Evolutionary conservation across 1,139 yeast species (phyloP).

Genomic region (Saccharomycopsis hybrid): DNA sequence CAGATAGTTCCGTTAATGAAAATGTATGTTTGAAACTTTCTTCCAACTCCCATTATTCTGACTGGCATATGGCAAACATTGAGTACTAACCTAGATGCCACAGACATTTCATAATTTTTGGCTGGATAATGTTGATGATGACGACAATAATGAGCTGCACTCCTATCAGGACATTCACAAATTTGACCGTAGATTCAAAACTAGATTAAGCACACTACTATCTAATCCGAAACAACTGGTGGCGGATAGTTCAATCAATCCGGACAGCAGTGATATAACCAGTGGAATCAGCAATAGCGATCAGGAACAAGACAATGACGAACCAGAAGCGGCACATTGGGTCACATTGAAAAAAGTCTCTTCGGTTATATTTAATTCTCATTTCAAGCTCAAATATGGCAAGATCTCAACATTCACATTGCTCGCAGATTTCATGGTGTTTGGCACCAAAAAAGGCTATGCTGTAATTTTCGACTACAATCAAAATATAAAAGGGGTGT

Average conservation of each 20-base stretch:
- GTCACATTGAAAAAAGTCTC: slow-evolving; percentile 37
- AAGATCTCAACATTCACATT: slow-evolving; percentile 37
- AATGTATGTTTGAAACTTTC: too few species aligned
- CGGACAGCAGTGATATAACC: background rate
- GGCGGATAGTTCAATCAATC: background rate
- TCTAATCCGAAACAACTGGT: background rate
- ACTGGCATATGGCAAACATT: too few species aligned
- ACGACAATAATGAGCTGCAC: too few species aligned
- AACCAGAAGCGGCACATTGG: slow-evolving; percentile 32
- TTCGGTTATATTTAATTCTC: slow-evolving; percentile 33
- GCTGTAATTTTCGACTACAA: slow-evolving; percentile 58
- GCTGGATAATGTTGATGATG: too few species aligned
- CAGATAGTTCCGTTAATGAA: too few species aligned
- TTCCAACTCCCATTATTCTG: too few species aligned
- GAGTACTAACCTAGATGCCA: too few species aligned
- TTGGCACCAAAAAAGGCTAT: slow-evolving; percentile 59
- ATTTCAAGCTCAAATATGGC: slow-evolving; percentile 41
- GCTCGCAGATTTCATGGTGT: slow-evolving; percentile 45
- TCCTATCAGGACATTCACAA: too few species aligned
- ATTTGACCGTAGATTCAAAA: slow-evolving; percentile 29
- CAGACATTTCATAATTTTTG: too few species aligned
- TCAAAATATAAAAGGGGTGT: slow-evolving; percentile 42
- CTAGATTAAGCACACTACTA: slow-evolving; percentile 26
- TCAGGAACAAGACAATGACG: background rate
- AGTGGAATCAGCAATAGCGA: background rate